Percentiles rank a stretch among this genome's conserved stretches.
Conservation (phyloP, 345 rosid genomes). For the Sonneratia caseolaris region DNA sequence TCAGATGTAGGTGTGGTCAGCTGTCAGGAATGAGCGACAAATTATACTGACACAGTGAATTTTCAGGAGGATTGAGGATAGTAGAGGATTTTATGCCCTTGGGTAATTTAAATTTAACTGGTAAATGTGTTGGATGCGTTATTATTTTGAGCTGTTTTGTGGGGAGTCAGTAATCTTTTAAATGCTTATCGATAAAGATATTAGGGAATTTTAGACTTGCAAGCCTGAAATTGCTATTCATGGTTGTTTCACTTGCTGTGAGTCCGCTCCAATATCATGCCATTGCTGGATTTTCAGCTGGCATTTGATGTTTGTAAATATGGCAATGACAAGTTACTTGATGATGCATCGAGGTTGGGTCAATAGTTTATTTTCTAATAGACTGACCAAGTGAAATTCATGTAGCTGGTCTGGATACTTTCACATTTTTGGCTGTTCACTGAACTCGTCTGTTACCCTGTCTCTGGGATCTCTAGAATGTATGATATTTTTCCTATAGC, state of each 20-base stretch:
- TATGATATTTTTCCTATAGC: neutral
- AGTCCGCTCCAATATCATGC: neutral
- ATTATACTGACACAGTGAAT: neutral
- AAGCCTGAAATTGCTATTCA: neutral
- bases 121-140: neutral
- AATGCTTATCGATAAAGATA: neutral
- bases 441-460: neutral
- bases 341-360: neutral
- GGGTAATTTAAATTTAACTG: neutral
- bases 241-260: neutral
- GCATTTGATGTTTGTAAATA: neutral
- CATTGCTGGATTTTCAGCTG: neutral
- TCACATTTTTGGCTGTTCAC: neutral
- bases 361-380: neutral
- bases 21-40: neutral
- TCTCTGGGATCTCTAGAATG: too few species aligned
- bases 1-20: neutral
- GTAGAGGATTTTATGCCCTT: neutral
- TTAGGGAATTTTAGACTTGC: neutral
- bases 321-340: neutral
- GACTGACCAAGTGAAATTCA: neutral
- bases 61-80: neutral
- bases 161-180: neutral
- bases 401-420: neutral
- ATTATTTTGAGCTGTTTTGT: neutral